Conservation (phyloP, 108 stramenopile species). For the Nitzschia palea region DNA sequence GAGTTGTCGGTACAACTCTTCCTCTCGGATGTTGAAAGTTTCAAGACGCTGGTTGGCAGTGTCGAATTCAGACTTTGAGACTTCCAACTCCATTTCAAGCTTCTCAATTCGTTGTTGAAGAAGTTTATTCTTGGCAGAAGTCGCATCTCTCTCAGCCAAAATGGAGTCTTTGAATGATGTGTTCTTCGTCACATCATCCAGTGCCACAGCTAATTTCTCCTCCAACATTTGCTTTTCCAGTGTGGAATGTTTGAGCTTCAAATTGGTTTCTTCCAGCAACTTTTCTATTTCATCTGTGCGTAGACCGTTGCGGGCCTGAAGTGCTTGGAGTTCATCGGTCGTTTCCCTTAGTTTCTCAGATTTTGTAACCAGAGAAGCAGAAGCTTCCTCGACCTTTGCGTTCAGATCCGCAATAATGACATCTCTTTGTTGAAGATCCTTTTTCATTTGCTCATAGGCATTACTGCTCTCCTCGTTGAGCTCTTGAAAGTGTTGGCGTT, state of each 20-base stretch:
- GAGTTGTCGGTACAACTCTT: conserved; percentile 55
- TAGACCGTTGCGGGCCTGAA: background rate
- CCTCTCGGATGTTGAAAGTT: conserved; percentile 65
- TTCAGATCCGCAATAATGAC: conserved; percentile 35
- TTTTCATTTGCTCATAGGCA: conserved; percentile 18
- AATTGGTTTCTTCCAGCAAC: background rate
- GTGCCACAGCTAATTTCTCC: conserved; percentile 17
- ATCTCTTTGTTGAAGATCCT: conserved; percentile 23
- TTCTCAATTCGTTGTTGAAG: conserved; percentile 16
- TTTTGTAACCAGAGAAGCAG: conserved; percentile 5
- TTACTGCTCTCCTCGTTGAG: conserved; percentile 28
- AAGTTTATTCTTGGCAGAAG: conserved; percentile 12
- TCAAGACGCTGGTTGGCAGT: conserved; percentile 19
- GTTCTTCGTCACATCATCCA: conserved; percentile 24
- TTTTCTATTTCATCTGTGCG: conserved; percentile 13
- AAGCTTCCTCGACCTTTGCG: conserved; percentile 12
- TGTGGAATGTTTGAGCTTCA: conserved; percentile 6
- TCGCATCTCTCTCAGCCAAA: conserved; percentile 10
- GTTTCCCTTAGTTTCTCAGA: conserved; percentile 23
- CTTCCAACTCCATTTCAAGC: conserved; percentile 29
- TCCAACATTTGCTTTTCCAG: conserved; percentile 36
- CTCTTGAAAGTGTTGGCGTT: conserved; percentile 25
- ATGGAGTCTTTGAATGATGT: conserved; percentile 19
- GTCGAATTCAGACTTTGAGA: conserved; percentile 21
- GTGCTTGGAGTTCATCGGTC: background rate